Evolutionary conservation across 345 rosid genomes (phyloP).

Genomic region (Aquilaria malaccensis): DNA sequence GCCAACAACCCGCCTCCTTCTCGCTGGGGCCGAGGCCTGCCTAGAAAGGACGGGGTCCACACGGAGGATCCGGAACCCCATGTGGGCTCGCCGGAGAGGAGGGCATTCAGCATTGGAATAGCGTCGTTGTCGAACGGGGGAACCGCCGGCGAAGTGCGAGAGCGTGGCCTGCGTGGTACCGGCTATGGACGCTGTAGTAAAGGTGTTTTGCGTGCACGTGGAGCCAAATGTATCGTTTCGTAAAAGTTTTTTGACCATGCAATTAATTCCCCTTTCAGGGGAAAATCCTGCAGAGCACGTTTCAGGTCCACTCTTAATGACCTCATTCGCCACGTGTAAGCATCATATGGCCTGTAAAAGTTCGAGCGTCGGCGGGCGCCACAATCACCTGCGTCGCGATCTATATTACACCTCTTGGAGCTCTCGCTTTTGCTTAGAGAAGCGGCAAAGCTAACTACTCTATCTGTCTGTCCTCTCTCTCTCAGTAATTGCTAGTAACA

Average conservation of each 20-base stretch:
- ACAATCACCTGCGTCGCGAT: slow-evolving; percentile 14
- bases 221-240: slow-evolving; percentile 29
- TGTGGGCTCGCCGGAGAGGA: slow-evolving; percentile 22
- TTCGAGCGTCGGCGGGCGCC: not conserved
- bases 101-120: slow-evolving; percentile 8
- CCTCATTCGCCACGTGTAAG: slow-evolving; percentile 15
- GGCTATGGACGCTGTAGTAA: slow-evolving; percentile 89
- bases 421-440: slow-evolving; percentile 25
- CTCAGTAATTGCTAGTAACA: slow-evolving; percentile 2
- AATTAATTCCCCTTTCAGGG: too few relatives aligned
- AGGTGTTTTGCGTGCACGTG: slow-evolving; percentile 81
- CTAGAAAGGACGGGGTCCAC: slow-evolving; percentile 27
- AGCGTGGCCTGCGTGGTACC: slow-evolving; percentile 58
- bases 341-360: not conserved
- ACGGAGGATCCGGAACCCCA: slow-evolving; percentile 22
- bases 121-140: slow-evolving; percentile 13
- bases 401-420: not conserved
- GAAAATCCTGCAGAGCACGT: too few relatives aligned
- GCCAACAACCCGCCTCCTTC: slow-evolving; percentile 26
- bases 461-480: not conserved
- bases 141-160: slow-evolving; percentile 53
- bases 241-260: too few relatives aligned
- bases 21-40: slow-evolving; percentile 44
- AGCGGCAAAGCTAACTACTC: slow-evolving; percentile 45
- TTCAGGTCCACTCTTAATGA: not conserved